Conservation (phyloP, 805 yeast genomes). For the Candida pini region DNA sequence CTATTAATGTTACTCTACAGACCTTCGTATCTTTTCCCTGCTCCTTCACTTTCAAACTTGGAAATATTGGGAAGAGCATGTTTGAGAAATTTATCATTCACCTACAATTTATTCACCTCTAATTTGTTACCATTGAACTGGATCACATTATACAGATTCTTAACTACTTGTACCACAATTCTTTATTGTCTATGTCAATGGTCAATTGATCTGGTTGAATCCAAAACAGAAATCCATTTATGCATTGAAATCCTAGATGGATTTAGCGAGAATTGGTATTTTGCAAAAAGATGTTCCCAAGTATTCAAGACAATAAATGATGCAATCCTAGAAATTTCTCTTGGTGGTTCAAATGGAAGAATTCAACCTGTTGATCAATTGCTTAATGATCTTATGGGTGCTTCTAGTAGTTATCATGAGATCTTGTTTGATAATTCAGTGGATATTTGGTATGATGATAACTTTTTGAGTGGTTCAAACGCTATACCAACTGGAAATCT, state of each 20-base stretch:
- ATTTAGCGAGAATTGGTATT: slow-evolving; percentile 42
- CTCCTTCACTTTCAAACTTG: slow-evolving; percentile 35
- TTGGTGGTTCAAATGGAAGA: slow-evolving; percentile 30
- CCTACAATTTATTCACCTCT: slow-evolving; percentile 39
- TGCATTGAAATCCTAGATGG: slow-evolving; percentile 41
- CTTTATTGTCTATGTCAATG: slow-evolving; percentile 42
- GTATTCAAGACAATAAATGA: slow-evolving; percentile 40
- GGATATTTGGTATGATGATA: slow-evolving; percentile 39
- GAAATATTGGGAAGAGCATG: slow-evolving; percentile 41
- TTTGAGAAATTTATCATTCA: slow-evolving; percentile 39
- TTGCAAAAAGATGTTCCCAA: slow-evolving; percentile 39
- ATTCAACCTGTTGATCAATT: slow-evolving; percentile 35
- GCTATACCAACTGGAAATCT: too few relatives aligned
- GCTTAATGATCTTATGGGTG: slow-evolving; percentile 36
- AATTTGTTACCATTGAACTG: slow-evolving; percentile 43
- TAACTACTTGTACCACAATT: slow-evolving; percentile 42
- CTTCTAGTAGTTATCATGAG: slow-evolving; percentile 38
- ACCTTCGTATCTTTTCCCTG: slow-evolving; percentile 44
- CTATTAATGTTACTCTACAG: slow-evolving; percentile 41
- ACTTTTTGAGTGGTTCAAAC: slow-evolving; percentile 7
- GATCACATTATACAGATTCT: slow-evolving; percentile 42
- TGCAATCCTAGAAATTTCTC: slow-evolving; percentile 39
- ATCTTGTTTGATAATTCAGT: slow-evolving; percentile 42
- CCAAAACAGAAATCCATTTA: slow-evolving; percentile 40
- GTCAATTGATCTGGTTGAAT: slow-evolving; percentile 39